These are phyloP conservation scores for Hypoxylon sp. DNA, from an alignment of 2,329 filamentous ascomycete species.

Conservation along the genomic window DNA sequence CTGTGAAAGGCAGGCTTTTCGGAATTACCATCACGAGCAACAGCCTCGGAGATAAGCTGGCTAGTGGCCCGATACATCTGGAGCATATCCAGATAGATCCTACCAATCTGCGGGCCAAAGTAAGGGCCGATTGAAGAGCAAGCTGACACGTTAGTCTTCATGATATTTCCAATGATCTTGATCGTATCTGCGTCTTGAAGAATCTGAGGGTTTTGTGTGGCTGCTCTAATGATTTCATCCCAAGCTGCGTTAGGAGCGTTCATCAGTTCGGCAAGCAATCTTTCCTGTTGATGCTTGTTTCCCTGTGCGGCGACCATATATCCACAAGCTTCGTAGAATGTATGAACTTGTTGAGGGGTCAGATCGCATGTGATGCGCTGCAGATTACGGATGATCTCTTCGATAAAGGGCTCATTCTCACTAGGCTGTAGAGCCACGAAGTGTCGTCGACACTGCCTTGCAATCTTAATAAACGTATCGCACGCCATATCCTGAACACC, in stretches of 20 bases:
- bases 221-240: slow-evolving; percentile 93
- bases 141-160: slow-evolving; percentile 99
- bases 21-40: slow-evolving; percentile 81
- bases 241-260: slow-evolving; percentile 92
- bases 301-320: slow-evolving; percentile 99
- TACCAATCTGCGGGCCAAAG: slow-evolving; percentile 97
- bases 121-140: slow-evolving; percentile 97
- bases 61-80: slow-evolving; percentile 99
- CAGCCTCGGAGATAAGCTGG: slow-evolving; percentile 92
- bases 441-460: slow-evolving; percentile 96
- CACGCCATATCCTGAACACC: slow-evolving; percentile 99
- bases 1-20: background rate
- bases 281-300: slow-evolving; percentile 93
- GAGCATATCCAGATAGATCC: slow-evolving; percentile 98
- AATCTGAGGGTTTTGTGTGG: slow-evolving; percentile 86
- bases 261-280: slow-evolving; percentile 93
- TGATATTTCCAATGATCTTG: slow-evolving; percentile 99
- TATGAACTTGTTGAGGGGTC: slow-evolving; percentile 96
- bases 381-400: slow-evolving; percentile 97
- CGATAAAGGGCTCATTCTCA: slow-evolving; percentile 96
- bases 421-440: slow-evolving; percentile 97
- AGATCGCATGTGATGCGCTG: slow-evolving; percentile 96
- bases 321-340: slow-evolving; percentile 98
- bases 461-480: slow-evolving; percentile 99
- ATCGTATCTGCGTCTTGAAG: slow-evolving; percentile 95